A percentile compares a stretch with the other conserved stretches of the same genome.
Conservation (phyloP, 805 yeast species). For the Schwanniomyces yamadae region DNA sequence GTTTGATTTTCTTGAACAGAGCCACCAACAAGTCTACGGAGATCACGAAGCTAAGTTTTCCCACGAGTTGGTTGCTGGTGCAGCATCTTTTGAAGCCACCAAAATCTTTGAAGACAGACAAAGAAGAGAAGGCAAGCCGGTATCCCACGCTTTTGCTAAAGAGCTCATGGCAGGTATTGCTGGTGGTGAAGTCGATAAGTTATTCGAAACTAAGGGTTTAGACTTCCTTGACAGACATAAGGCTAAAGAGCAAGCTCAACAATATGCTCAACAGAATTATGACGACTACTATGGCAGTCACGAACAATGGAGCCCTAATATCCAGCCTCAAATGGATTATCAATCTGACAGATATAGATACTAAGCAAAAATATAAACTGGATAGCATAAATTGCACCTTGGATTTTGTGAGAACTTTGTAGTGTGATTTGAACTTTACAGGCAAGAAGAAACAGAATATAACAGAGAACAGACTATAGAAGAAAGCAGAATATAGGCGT, state of each 20-base stretch:
- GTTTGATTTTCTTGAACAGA: slow-evolving; percentile 12
- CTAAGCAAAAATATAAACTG: slow-evolving; percentile 7
- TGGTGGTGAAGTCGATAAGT: slow-evolving; percentile 33
- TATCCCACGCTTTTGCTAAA: slow-evolving; percentile 28
- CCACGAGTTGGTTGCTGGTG: slow-evolving; percentile 33
- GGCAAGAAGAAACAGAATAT: too few relatives aligned
- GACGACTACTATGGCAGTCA: slow-evolving; percentile 28
- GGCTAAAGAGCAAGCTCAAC: slow-evolving; percentile 24
- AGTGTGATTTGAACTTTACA: too few relatives aligned
- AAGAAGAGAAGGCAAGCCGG: slow-evolving; percentile 33
- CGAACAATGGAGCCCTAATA: slow-evolving; percentile 27
- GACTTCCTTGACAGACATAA: slow-evolving; percentile 28
- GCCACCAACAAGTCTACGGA: slow-evolving; percentile 29
- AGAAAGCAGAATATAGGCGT: too few relatives aligned
- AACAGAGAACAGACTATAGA: too few relatives aligned
- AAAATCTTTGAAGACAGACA: slow-evolving; percentile 31
- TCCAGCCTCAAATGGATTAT: slow-evolving; percentile 26
- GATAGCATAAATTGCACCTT: too few relatives aligned
- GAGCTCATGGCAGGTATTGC: slow-evolving; percentile 28
- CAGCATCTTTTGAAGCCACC: slow-evolving; percentile 32
- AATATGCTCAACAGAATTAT: slow-evolving; percentile 19
- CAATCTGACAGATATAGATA: slow-evolving; percentile 21
- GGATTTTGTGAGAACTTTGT: too few relatives aligned
- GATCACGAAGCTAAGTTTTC: slow-evolving; percentile 30
- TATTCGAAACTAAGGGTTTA: slow-evolving; percentile 33